A percentile compares a stretch with the other conserved stretches of the same genome.
These are phyloP conservation scores for Diaporthe sp. DNA, from an alignment of 2,329 filamentous ascomycete species.

Conservation along the genomic window DNA sequence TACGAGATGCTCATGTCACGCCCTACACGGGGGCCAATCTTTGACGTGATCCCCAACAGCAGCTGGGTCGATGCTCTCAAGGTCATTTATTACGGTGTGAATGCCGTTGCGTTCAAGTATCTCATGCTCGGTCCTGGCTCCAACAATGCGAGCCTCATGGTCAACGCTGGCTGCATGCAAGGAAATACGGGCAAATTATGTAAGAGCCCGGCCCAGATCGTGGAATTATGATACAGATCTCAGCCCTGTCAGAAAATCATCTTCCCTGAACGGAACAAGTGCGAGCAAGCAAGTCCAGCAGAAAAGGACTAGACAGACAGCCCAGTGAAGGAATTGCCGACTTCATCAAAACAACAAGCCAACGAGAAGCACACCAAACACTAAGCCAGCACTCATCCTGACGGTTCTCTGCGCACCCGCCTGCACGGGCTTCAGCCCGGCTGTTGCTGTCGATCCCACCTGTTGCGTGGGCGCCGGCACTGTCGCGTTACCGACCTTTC, in stretches of 20 bases:
- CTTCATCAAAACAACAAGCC: not conserved
- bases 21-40: constrained; percentile 57
- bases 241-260: constrained; percentile 2
- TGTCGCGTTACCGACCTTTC: constrained; percentile 5
- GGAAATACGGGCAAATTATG: constrained; percentile 65
- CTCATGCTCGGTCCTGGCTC: constrained; percentile 67
- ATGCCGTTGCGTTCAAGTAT: constrained; percentile 68
- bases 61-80: constrained; percentile 62
- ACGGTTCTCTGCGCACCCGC: constrained; percentile 15
- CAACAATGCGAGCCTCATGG: constrained; percentile 65
- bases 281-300: not conserved
- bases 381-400: not conserved
- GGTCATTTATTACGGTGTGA: constrained; percentile 61
- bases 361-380: constrained; percentile 11
- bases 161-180: constrained; percentile 71
- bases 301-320: not conserved
- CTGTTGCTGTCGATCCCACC: not conserved
- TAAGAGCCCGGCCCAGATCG: constrained; percentile 53
- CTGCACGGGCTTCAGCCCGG: constrained; percentile 28
- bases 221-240: constrained; percentile 50
- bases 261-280: not conserved
- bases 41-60: constrained; percentile 59
- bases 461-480: constrained; percentile 28
- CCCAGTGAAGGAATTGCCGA: not conserved
- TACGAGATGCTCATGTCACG: constrained; percentile 76